Evolutionary conservation across 345 rosid species (phyloP), one percentile per base, ranked within the genome.

Genomic region (Kandelia obovata): DNA sequence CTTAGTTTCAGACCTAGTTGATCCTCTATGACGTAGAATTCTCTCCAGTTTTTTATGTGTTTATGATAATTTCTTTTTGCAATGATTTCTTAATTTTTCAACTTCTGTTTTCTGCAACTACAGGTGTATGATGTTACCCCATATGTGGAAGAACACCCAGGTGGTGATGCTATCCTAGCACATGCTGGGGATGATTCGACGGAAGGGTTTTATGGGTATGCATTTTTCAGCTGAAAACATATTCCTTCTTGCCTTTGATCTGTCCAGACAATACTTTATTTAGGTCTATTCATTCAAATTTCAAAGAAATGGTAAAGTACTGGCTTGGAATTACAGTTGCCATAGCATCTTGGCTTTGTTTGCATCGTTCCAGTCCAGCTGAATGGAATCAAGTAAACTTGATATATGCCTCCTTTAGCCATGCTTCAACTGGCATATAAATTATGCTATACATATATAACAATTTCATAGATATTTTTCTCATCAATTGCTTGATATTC

Each of bases 111-210:
- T 68, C 37, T 46, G 56, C 30, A 47, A 75, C 58, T 58, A 59
- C 66, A 89, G 87, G 94, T 91, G 15, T 89, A 83, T 73, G 96
- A 95, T 77, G 86, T 95, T 65, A 88, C 99, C 66, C 81, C 97
- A 3, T 95, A 89, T 53, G 99, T 95, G 58, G 97, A 89, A 78
- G 99, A 89, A 64, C 99, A 95, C 68, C 99, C 99, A 23, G 97
- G 99, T 68, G 99, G 93, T 58, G 99, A 95, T 67, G 88, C 97
- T 57, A 95, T 95, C 73, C 84, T 95, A 62, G 81, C 74, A 55
- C 90, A 91, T 73, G 97, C 99, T 9, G 99, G 99, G 35, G 92
- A 83, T 80, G 97, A 95, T 86, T 90, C 99, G 1, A 95, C 94
- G 2, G 82, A 85, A 75, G 99, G 99, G 4, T 95, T 95, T 83